These are phyloP conservation scores for Zygoascus tannicola DNA, from an alignment of 805 yeast genomes.

Conservation along the genomic window DNA sequence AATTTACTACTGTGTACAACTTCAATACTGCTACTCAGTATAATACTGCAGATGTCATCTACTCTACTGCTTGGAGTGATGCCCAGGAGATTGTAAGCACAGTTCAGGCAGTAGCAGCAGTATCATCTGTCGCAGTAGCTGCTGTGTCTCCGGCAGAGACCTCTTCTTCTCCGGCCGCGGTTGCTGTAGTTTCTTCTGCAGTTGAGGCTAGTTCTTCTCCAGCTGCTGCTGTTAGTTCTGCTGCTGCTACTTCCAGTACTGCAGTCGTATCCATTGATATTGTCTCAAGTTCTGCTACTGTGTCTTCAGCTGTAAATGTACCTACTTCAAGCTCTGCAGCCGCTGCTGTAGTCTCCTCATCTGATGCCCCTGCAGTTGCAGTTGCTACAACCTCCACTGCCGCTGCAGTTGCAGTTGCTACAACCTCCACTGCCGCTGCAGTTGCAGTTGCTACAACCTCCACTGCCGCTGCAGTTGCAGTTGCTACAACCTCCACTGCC, in stretches of 20 bases:
- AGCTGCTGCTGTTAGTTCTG: constrained; percentile 17
- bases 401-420: constrained; percentile 2
- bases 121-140: constrained; percentile 9
- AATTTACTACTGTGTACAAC: constrained; percentile 16
- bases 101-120: constrained; percentile 9
- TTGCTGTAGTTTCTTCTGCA: constrained; percentile 7
- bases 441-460: constrained; percentile 23
- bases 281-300: constrained; percentile 14
- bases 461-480: constrained; percentile 18
- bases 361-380: constrained; percentile 17
- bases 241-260: constrained; percentile 25
- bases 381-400: constrained; percentile 29
- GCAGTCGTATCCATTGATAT: constrained; percentile 18
- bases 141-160: no score
- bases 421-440: constrained; percentile 14
- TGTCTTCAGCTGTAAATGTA: constrained; percentile 3
- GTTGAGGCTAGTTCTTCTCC: constrained; percentile 7
- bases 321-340: constrained; percentile 1
- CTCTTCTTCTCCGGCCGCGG: constrained; percentile 8
- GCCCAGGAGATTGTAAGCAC: constrained; percentile 5
- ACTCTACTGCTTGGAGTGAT: neutral
- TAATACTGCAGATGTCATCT: constrained; percentile 3
- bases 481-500: constrained; percentile 16
- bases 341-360: constrained; percentile 1
- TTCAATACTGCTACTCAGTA: constrained; percentile 11